Conservation (phyloP, 139 green algal genomes). For the Zygnema circumcarinatum region DNA sequence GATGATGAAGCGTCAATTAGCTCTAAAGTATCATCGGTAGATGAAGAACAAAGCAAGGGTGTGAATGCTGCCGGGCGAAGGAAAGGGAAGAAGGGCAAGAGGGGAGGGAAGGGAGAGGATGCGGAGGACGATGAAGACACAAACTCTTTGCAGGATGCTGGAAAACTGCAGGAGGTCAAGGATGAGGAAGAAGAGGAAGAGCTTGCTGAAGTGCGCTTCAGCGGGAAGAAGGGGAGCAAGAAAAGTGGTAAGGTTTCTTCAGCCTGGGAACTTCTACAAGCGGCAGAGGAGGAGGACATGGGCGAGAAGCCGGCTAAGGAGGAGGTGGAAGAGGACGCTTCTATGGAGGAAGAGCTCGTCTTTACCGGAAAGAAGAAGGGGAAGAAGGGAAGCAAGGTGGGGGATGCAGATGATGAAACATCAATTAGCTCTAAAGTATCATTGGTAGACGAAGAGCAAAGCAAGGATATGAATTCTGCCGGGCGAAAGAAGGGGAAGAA, state of each 20-base stretch:
- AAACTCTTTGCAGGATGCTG: neutral
- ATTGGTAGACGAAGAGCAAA: neutral
- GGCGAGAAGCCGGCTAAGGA: neutral
- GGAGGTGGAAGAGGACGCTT: constrained; percentile 13
- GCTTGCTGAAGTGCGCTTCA: neutral
- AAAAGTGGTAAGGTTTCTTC: constrained; percentile 30
- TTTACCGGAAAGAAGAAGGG: constrained; percentile 64
- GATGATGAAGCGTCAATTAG: neutral
- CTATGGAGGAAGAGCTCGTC: constrained; percentile 13
- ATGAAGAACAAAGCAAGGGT: neutral
- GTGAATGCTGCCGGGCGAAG: too few species aligned
- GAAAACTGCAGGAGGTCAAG: neutral
- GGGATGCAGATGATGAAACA: neutral
- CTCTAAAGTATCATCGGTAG: neutral
- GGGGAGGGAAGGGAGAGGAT: constrained; percentile 16
- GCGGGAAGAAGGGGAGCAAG: constrained; percentile 62
- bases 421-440: neutral
- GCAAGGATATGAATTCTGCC: neutral
- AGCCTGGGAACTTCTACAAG: neutral
- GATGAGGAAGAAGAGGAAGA: constrained; percentile 39
- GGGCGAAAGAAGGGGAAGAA: too few species aligned
- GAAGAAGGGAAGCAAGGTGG: constrained; percentile 65
- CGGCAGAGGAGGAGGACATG: neutral
- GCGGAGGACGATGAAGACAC: constrained; percentile 50
- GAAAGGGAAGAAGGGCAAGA: constrained; percentile 72